Conservation (phyloP, 192 early-diverging fungal genomes). For the Coemansia sp. region DNA sequence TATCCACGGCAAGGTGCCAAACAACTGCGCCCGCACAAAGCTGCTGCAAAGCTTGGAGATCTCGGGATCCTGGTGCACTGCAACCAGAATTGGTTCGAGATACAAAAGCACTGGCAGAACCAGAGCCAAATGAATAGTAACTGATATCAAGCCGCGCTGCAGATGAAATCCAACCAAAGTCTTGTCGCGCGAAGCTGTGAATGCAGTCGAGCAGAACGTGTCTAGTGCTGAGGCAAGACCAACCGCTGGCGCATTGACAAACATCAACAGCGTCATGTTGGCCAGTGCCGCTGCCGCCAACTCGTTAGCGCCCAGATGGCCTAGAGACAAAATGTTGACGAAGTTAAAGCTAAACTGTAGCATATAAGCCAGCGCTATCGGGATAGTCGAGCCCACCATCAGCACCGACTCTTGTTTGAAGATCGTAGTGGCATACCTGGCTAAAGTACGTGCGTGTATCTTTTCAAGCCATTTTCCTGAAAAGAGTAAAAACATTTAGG, state of each 20-base stretch:
- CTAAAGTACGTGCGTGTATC: too few relatives aligned
- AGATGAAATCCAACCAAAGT: conserved; percentile 69
- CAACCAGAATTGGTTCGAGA: conserved; percentile 66
- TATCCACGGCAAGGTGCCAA: conserved; percentile 75
- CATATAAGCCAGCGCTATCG: conserved; percentile 55
- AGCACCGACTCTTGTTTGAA: too few relatives aligned
- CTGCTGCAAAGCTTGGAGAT: conserved; percentile 67
- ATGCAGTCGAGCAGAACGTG: conserved; percentile 73
- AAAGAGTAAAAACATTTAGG: too few relatives aligned
- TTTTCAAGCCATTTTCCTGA: too few relatives aligned
- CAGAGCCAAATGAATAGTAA: conserved; percentile 69
- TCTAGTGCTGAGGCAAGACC: conserved; percentile 74
- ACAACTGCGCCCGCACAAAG: conserved; percentile 67
- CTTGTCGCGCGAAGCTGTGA: conserved; percentile 64
- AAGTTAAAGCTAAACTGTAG: conserved; percentile 67
- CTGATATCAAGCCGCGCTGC: conserved; percentile 78
- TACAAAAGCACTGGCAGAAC: conserved; percentile 71
- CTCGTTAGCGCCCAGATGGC: conserved; percentile 64
- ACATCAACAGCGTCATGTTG: conserved; percentile 72
- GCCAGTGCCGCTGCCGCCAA: conserved; percentile 69
- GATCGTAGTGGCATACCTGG: too few relatives aligned
- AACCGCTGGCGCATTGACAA: conserved; percentile 65
- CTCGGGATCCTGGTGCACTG: conserved; percentile 70
- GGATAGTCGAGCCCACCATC: conserved; percentile 48
- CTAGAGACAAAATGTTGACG: conserved; percentile 62